Evolutionary conservation across 352 stramenopile species (phyloP), one percentile per base, ranked within the genome.

Genomic region (Phytopythium delawarense): DNA sequence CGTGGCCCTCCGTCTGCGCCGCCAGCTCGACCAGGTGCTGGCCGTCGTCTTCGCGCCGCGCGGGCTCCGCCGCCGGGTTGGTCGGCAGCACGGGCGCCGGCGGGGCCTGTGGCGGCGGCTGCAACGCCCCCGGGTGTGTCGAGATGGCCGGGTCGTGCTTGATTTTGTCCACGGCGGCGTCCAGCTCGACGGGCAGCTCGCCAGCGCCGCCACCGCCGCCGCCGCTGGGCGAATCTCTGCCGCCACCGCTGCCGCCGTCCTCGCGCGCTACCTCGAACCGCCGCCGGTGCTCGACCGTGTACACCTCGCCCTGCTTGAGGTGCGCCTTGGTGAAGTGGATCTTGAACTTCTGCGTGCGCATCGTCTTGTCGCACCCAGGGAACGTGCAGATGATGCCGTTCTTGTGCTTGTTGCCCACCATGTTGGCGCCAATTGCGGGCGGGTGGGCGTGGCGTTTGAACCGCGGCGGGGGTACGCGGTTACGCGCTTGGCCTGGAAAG

Each of bases 331-430:
- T 79, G 61, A 94, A 94, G 70, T 94, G 84, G 69, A 84, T 70
- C 65, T 94, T 94, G 64, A 94, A 94, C 68, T 94, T 94, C 59
- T 94, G 84, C 60, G 84, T 94, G 67, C 84, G 81, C 84, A 94
- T 94, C 52, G 81, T 74, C 74, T 89, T 92, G 57, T 88, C 80
- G 67, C 84, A 94, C 28, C 84, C 78, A 13, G 84, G 84, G 59
- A 84, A 94, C 68, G 75, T 79, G 71, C 84, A 94, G 62, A 92
- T 76, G 66, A 91, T 94, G 71, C 84, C 84, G 57, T 94, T 94
- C 79, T 94, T 94, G 82, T 94, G 84, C 74, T 94, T 94, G 75
- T 88, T 94, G 70, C 84, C 82, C 58, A 83, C 78, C 84, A 93
- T 91, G 48, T 53, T 53, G 48, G 48, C 48, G 48, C 48, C 48